Percentiles rank a stretch among this genome's conserved stretches.
Evolutionary conservation across 257 asterid species (phyloP).

Genomic region (Misopates orontium): DNA sequence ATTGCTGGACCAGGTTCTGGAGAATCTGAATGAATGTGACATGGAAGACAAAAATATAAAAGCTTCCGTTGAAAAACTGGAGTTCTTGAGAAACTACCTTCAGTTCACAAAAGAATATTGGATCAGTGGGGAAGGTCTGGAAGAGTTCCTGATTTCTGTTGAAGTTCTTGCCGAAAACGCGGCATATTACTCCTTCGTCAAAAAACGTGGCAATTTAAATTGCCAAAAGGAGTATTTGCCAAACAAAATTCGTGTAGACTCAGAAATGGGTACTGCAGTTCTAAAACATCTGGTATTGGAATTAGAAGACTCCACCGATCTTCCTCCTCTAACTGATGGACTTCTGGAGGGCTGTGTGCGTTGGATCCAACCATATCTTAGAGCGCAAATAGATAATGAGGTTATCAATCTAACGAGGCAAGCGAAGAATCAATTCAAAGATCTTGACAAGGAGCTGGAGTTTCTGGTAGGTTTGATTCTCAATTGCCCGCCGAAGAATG

Average conservation of each 20-base stretch:
- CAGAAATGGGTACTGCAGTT: neutral
- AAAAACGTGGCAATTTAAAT: neutral
- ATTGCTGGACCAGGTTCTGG: neutral
- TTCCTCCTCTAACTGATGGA: neutral
- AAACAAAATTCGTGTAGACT: neutral
- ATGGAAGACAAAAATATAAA: neutral
- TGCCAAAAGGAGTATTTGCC: neutral
- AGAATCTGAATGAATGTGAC: neutral
- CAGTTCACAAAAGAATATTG: neutral
- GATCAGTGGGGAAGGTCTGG: neutral
- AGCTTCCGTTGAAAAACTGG: neutral
- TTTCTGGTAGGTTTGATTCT: neutral
- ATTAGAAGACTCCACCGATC: neutral
- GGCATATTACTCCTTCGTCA: neutral
- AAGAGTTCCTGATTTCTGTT: constrained; percentile 1
- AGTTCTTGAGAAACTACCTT: neutral
- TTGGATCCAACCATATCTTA: constrained; percentile 8
- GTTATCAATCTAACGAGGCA: no score
- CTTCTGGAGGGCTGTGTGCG: constrained; percentile 1
- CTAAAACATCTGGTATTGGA: constrained; percentile 8
- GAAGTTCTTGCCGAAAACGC: constrained; percentile 1
- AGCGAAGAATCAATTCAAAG: neutral
- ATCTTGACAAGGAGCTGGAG: constrained; percentile 1
- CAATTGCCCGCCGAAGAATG: neutral
- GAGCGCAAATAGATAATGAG: neutral